Evolutionary conservation across 2,329 filamentous ascomycete genomes (phyloP), one percentile per base, ranked within the genome.

Genomic region (Ceratocystis harringtonii): DNA sequence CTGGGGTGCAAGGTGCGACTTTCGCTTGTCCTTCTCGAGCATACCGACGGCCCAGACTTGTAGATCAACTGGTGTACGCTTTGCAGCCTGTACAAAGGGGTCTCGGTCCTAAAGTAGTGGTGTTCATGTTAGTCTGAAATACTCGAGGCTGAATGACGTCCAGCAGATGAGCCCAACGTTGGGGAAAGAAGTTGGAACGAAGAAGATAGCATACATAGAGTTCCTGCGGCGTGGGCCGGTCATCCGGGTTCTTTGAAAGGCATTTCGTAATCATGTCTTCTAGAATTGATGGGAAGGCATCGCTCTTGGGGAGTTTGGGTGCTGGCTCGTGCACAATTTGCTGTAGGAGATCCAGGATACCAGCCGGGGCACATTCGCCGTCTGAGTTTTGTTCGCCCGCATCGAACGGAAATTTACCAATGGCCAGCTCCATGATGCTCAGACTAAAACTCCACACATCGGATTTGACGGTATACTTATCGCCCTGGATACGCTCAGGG

Each of bases 381-480:
- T 95, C 90, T 1, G 82, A 83, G 28, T 85, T 76, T 69, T 85
- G 82, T 71, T 87, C 84, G 71, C 84, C 90, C 12, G 86, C 81
- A 69, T 88, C 87, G 74, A 99, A 99, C 0, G 94, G 94, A 72
- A 99, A 99, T 72, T 95, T 92, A 69, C 94, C 94, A 72, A 99
- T 96, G 43, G 94, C 94, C 70, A 99, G 78, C 76, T 99, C 94
- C 92, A 99, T 97, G 68, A 99, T 85, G 0, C 87, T 88, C 70
- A 99, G 79, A 41, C 94, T 94, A 69, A 96, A 95, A 81, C 92
- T 96, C 94, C 94, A 99, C 3, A 99, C 94, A 74, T 99, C 94
- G 12, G 92, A 96, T 76, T 96, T 96, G 72, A 99, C 92, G 0
- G 92, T 96, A 76, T 99, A 99, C 71, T 90, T 91, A 69, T 94